A percentile compares a stretch with the other conserved stretches of the same genome.
These are phyloP conservation scores for Kurtzmaniella fragi DNA, from an alignment of 805 yeast species.

Conservation along the genomic window DNA sequence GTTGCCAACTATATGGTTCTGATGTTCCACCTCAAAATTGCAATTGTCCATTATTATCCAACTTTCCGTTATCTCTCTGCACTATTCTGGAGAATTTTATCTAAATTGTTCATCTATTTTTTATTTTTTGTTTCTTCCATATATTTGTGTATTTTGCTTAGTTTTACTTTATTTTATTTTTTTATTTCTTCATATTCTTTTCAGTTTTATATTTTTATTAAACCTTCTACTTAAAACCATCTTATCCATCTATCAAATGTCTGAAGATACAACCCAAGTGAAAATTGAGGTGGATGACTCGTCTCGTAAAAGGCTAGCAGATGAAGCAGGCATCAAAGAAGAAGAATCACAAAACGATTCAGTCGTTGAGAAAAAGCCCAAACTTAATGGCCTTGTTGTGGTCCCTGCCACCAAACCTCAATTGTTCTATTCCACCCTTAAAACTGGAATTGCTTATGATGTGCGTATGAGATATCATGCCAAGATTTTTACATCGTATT, in stretches of 20 bases:
- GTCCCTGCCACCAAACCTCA: slow-evolving; percentile 64
- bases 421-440: slow-evolving; percentile 65
- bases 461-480: slow-evolving; percentile 98
- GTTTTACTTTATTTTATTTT: no score
- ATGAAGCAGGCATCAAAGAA: slow-evolving; percentile 1
- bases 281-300: neutral
- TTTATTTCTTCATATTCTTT: no score
- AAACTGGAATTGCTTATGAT: slow-evolving; percentile 94
- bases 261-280: neutral
- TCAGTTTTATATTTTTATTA: no score
- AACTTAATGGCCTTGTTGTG: slow-evolving; percentile 16
- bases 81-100: neutral
- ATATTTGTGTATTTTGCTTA: no score
- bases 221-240: no score
- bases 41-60: no score
- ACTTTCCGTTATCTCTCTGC: no score
- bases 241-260: neutral
- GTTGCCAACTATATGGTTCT: no score
- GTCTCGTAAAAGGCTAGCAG: neutral
- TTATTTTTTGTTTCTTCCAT: neutral
- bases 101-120: neutral
- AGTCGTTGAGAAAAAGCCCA: slow-evolving; percentile 1
- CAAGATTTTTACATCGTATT: slow-evolving; percentile 84
- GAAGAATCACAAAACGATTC: neutral
- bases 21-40: no score